A percentile compares a stretch with the other conserved stretches of the same genome.
Evolutionary conservation across 306 rosid species (phyloP).

Genomic region (Vicia sativa): DNA sequence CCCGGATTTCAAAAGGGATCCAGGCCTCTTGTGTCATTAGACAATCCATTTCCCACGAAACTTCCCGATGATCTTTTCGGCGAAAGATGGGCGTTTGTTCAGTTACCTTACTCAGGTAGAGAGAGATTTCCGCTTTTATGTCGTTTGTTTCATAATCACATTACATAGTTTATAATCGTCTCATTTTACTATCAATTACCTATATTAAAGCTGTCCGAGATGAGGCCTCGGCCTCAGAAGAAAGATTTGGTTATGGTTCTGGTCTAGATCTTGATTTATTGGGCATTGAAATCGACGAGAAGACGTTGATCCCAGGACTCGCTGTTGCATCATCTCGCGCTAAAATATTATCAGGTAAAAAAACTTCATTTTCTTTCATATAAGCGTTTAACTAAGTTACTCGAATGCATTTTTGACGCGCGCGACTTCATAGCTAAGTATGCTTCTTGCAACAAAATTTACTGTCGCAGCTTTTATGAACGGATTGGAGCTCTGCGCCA

Average conservation of each 20-base stretch:
- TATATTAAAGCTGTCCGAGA: conserved; percentile 71
- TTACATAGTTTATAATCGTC: conserved; percentile 10
- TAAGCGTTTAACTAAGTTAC: not conserved
- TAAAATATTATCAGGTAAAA: conserved; percentile 75
- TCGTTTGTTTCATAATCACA: conserved; percentile 9
- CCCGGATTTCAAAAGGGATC: conserved; percentile 92
- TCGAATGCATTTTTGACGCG: not conserved
- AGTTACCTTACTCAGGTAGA: conserved; percentile 87
- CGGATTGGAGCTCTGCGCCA: conserved; percentile 77
- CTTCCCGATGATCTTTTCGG: conserved; percentile 94
- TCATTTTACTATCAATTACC: conserved; percentile 33
- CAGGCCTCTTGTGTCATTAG: conserved; percentile 80
- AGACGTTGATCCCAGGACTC: conserved; percentile 85
- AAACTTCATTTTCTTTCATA: not conserved
- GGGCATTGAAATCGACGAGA: conserved; percentile 84
- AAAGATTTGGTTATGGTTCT: conserved; percentile 63
- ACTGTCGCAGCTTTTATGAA: conserved; percentile 75
- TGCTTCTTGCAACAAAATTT: not conserved
- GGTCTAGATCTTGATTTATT: conserved; percentile 89
- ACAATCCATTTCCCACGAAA: conserved; percentile 88
- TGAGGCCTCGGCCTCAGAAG: conserved; percentile 64
- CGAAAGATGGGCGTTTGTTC: conserved; percentile 95
- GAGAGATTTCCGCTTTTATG: conserved; percentile 14
- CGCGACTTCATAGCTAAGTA: not conserved
- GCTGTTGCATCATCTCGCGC: conserved; percentile 90